Evolutionary conservation across 2,329 filamentous ascomycete species (phyloP).

Genomic region (Hypoxylon rubiginosum): DNA sequence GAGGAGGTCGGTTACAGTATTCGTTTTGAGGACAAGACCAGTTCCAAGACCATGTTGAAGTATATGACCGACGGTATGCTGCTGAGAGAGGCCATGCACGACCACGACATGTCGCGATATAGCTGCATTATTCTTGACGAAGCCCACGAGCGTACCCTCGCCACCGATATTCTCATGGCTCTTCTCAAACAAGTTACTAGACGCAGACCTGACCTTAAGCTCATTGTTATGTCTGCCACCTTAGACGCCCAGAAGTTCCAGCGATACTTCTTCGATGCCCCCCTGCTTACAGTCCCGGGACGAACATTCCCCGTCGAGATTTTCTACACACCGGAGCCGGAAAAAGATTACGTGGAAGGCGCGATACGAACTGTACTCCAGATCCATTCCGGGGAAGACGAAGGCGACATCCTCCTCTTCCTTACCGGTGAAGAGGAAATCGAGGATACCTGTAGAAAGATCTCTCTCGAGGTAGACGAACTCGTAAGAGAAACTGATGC

Average conservation of each 20-base stretch:
- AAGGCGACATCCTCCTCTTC: slow-evolving; percentile 95
- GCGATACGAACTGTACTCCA: slow-evolving; percentile 94
- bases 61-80: slow-evolving; percentile 99
- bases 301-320: slow-evolving; percentile 97
- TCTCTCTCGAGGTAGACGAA: slow-evolving; percentile 90
- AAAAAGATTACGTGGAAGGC: slow-evolving; percentile 96
- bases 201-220: slow-evolving; percentile 90
- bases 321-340: slow-evolving; percentile 96
- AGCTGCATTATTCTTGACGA: slow-evolving; percentile 99
- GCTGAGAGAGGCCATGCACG: slow-evolving; percentile 94
- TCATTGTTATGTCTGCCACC: slow-evolving; percentile 99
- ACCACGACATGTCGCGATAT: slow-evolving; percentile 91
- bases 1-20: slow-evolving; percentile 99
- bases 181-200: slow-evolving; percentile 90
- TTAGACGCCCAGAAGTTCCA: slow-evolving; percentile 98
- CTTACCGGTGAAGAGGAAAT: slow-evolving; percentile 99
- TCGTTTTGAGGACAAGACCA: slow-evolving; percentile 96
- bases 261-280: slow-evolving; percentile 94
- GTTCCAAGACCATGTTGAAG: slow-evolving; percentile 90
- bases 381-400: slow-evolving; percentile 92
- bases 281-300: slow-evolving; percentile 92
- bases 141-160: slow-evolving; percentile 96
- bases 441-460: slow-evolving; percentile 94
- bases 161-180: slow-evolving; percentile 97
- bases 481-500: slow-evolving; percentile 91